phyloP scores from a whole-genome alignment of 257 asterid genomes.

The Orobanche coerulescens region DNA sequence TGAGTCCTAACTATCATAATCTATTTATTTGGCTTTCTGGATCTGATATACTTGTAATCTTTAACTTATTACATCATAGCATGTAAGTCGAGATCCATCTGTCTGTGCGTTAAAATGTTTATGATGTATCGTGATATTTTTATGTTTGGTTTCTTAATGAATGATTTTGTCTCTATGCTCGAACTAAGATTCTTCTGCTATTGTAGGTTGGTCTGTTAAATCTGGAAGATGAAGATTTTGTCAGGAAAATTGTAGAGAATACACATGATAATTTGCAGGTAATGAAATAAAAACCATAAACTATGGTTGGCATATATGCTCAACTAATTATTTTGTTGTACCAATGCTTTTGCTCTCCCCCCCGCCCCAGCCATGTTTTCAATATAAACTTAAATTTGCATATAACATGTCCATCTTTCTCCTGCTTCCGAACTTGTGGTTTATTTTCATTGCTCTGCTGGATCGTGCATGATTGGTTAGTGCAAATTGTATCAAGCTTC shows the following conservation, averaged over 20 bases:
- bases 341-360: background rate
- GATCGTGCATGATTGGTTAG: conserved; percentile 4
- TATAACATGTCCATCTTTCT: background rate
- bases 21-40: background rate
- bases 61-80: background rate
- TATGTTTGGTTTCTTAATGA: conserved; percentile 5
- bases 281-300: conserved; percentile 21
- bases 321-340: background rate
- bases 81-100: background rate
- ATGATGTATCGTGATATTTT: conserved; percentile 6
- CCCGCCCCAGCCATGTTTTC: background rate
- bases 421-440: conserved; percentile 15
- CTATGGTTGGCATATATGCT: background rate
- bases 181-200: conserved; percentile 10
- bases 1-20: background rate
- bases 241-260: conserved; percentile 55
- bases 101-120: background rate
- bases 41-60: background rate
- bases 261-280: conserved; percentile 75
- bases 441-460: conserved; percentile 10
- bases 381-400: background rate
- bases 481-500: conserved; percentile 2
- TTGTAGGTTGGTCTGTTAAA: conserved; percentile 84
- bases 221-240: conserved; percentile 92
- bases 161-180: conserved; percentile 10